A percentile compares a stretch with the other conserved stretches of the same genome.
phyloP scores from a whole-genome alignment of 2,329 filamentous ascomycete genomes.

The Parascedosporium putredinis region DNA sequence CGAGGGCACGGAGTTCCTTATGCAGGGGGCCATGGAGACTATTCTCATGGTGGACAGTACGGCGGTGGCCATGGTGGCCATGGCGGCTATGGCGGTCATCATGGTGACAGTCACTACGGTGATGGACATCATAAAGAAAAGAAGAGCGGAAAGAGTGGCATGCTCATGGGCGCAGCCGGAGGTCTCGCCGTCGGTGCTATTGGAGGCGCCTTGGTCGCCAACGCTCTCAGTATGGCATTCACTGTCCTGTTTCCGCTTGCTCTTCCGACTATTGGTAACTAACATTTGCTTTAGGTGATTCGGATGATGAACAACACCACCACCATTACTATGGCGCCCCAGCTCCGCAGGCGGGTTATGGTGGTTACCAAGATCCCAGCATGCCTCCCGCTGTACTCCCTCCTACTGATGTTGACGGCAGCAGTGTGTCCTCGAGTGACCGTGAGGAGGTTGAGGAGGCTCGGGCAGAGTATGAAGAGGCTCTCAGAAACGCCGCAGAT shows the following conservation, averaged over 20 bases:
- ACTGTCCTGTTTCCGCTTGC: background rate
- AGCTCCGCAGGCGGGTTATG: background rate
- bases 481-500: conserved; percentile 25
- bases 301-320: conserved; percentile 11
- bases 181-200: conserved; percentile 47
- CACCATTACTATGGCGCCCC: background rate
- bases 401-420: conserved; percentile 27
- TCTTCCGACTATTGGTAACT: background rate
- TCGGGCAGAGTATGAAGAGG: conserved; percentile 32
- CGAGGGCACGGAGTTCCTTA: conserved; percentile 2
- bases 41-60: background rate
- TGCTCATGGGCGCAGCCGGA: conserved; percentile 47
- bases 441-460: conserved; percentile 31
- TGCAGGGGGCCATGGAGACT: background rate
- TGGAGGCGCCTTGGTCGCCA: conserved; percentile 46
- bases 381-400: conserved; percentile 26
- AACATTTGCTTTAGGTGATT: conserved; percentile 15
- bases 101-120: conserved; percentile 13
- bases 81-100: conserved; percentile 13
- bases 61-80: conserved; percentile 8
- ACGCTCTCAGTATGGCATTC: conserved; percentile 40
- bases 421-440: conserved; percentile 31
- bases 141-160: conserved; percentile 38
- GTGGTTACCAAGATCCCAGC: conserved; percentile 12
- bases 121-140: conserved; percentile 20